Base-by-base conservation (phyloP, 2,329 filamentous ascomycete genomes). In the Keithomyces neogunnii region DNA sequence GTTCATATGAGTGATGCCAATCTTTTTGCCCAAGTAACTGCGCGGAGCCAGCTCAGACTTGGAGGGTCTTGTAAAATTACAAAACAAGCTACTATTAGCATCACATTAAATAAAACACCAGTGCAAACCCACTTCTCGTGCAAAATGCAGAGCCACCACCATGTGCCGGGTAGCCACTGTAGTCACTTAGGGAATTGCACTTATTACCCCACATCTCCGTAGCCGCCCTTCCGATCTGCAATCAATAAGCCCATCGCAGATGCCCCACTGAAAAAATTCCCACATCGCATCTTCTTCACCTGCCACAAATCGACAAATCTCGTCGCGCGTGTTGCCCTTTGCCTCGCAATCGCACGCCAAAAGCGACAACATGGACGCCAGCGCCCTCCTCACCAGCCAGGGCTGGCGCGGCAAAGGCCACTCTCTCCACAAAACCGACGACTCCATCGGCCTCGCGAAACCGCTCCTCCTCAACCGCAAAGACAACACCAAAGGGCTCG, bases 391-490 rank as follows among this genome's bases (percentile, higher is more conserved):
- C 60, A 84, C 84, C 59, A 80, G 83, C 59, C 90, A 95, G 68
- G 92, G 92, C 66, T 97, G 92, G 92, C 83, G 86, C 53, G 92
- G 92, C 58, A 81, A 84, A 38, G 92, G 92, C 56, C 89, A 95
- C 69, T 89, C 90, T 1, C 84, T 97, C 30, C 90, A 96, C 64
- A 80, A 85, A 55, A 82, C 75, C 19, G 76, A 80, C 73, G 84
- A 86, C 65, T 75, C 77, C 48, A 85, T 85, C 55, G 92, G 92
- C 43, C 84, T 97, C 50, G 82, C 84, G 30, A 88, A 87, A 60
- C 92, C 92, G 4, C 78, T 97, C 31, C 82, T 95, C 38, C 79
- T 96, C 51, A 84, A 86, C 53, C 85, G 88, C 60, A 95, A 95
- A 69, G 78, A 85, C 60, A 87, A 95, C 67, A 86, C 80, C 31